phyloP scores from a whole-genome alignment of 768 basidiomycete species.

The Gyrodon lividus region DNA sequence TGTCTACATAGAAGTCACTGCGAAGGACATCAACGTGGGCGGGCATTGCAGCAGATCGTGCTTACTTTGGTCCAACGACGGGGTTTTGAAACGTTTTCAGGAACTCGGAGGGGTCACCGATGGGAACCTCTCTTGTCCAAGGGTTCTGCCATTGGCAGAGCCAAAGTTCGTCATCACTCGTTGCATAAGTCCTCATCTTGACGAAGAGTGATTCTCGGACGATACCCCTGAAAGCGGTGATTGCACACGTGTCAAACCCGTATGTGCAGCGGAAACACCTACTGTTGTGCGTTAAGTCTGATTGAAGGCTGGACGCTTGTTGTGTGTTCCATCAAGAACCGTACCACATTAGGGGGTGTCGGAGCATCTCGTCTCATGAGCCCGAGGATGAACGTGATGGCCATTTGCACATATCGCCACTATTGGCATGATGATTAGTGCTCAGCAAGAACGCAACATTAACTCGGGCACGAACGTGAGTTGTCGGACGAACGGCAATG shows the following conservation, averaged over 20 bases:
- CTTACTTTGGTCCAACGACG: slow-evolving; percentile 37
- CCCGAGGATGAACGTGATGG: slow-evolving; percentile 56
- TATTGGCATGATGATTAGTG: slow-evolving; percentile 31
- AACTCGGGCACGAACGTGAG: slow-evolving; percentile 57
- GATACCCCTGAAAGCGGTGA: slow-evolving; percentile 48
- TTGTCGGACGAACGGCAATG: slow-evolving; percentile 57
- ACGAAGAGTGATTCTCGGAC: slow-evolving; percentile 65
- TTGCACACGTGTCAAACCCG: neutral
- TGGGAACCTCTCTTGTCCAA: slow-evolving; percentile 42
- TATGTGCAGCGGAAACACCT: slow-evolving; percentile 11
- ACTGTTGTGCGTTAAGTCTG: slow-evolving; percentile 65
- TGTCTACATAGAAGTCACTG: slow-evolving; percentile 64
- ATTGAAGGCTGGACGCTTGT: slow-evolving; percentile 73
- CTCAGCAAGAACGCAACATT: neutral
- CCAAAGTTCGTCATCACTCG: slow-evolving; percentile 67
- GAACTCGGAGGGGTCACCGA: slow-evolving; percentile 52
- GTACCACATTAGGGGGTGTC: slow-evolving; percentile 51
- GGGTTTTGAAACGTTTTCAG: slow-evolving; percentile 45
- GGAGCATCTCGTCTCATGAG: slow-evolving; percentile 64
- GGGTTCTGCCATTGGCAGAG: slow-evolving; percentile 70
- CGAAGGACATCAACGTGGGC: slow-evolving; percentile 3
- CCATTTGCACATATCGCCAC: slow-evolving; percentile 84
- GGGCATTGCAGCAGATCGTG: neutral
- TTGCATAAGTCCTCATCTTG: slow-evolving; percentile 75
- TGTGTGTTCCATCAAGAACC: slow-evolving; percentile 63